These are phyloP conservation scores for Ceratocystis smalleyi DNA, from an alignment of 2,329 filamentous ascomycete species.

Conservation along the genomic window DNA sequence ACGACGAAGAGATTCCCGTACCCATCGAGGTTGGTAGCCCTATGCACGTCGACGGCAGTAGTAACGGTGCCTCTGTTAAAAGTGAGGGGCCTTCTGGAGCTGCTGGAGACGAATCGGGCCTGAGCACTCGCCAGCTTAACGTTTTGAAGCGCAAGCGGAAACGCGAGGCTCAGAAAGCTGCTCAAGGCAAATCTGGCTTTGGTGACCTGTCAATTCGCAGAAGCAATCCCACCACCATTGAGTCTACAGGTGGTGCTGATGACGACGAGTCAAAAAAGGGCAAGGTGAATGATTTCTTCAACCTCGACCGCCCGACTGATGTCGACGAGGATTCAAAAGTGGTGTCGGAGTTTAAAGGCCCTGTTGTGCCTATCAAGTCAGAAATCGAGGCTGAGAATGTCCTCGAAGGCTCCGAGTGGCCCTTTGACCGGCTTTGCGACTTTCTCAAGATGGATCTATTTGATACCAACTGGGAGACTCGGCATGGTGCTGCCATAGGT, in stretches of 20 bases:
- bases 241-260: conserved; percentile 46
- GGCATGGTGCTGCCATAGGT: conserved; percentile 91
- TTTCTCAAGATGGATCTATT: conserved; percentile 90
- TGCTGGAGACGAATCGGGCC: conserved; percentile 46
- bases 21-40: conserved; percentile 28
- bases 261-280: conserved; percentile 38
- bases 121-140: conserved; percentile 89
- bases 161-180: conserved; percentile 71
- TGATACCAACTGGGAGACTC: conserved; percentile 84
- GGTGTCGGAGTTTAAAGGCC: conserved; percentile 88
- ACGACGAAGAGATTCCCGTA: conserved; percentile 59
- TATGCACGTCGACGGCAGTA: conserved; percentile 29
- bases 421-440: conserved; percentile 83
- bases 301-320: conserved; percentile 59
- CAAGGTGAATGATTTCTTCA: conserved; percentile 73
- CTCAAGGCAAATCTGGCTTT: conserved; percentile 69
- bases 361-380: conserved; percentile 65
- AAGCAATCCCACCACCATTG: conserved; percentile 42
- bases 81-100: conserved; percentile 26
- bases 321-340: conserved; percentile 84
- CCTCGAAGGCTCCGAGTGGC: conserved; percentile 74
- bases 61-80: conserved; percentile 22
- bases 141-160: conserved; percentile 90
- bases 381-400: conserved; percentile 65
- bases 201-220: conserved; percentile 67